Evolutionary conservation across 768 basidiomycete species (phyloP).

Genomic region (Hygrophorus pudorinus): DNA sequence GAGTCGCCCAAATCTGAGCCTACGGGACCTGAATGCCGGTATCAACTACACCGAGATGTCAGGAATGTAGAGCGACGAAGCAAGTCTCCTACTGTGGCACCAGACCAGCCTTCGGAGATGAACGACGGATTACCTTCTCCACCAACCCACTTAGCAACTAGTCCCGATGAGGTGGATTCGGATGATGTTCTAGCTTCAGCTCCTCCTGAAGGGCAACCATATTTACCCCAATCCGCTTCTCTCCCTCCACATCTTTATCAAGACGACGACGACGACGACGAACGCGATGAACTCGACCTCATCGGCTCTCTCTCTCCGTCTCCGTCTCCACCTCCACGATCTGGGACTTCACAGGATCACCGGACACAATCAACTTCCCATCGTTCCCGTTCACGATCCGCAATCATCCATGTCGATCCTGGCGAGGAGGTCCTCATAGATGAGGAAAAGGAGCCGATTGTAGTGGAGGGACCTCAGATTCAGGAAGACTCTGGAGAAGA

Average conservation of each 20-base stretch:
- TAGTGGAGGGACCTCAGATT: background rate
- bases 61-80: slow-evolving; percentile 5
- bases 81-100: background rate
- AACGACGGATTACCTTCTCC: background rate
- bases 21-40: background rate
- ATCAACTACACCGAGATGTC: slow-evolving; percentile 5
- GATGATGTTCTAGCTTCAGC: slow-evolving; percentile 10
- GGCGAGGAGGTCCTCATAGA: background rate
- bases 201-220: slow-evolving; percentile 7
- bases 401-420: slow-evolving; percentile 5
- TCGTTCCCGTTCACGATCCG: slow-evolving; percentile 27
- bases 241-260: slow-evolving; percentile 8
- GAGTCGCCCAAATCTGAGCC: slow-evolving; percentile 3
- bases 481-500: background rate
- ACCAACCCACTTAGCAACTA: background rate
- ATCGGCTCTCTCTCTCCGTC: slow-evolving; percentile 20
- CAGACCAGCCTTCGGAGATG: background rate
- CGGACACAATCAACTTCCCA: slow-evolving; percentile 7
- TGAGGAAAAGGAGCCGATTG: slow-evolving; percentile 1
- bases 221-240: slow-evolving; percentile 10
- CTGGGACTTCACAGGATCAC: slow-evolving; percentile 1
- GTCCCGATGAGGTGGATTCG: slow-evolving; percentile 7
- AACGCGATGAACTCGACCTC: slow-evolving; percentile 32
- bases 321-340: slow-evolving; percentile 9
- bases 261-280: slow-evolving; percentile 18